Evolutionary conservation across 2,329 filamentous ascomycete species (phyloP), one percentile per base, ranked within the genome.

Genomic region (Diaporthe capsici): DNA sequence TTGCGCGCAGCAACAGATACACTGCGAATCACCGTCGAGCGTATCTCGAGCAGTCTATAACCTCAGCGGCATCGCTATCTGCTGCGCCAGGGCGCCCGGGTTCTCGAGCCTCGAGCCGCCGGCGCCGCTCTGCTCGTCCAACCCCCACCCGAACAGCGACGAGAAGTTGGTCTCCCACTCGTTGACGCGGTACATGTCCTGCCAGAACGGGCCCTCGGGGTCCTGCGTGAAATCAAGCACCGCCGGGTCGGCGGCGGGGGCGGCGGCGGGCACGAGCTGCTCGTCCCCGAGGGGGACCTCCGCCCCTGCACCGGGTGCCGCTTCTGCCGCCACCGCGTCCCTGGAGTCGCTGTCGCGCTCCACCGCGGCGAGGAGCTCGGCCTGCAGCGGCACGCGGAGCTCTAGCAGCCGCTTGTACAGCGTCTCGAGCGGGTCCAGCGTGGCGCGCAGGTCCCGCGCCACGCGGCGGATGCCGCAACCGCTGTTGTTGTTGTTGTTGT

Each of bases 121-220:
- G 6, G 65, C 28, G 7, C 31, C 57, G 37, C 25, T 20, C n/a
- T 44, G 28, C 28, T 72, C 72, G 28, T 60, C 63, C 39, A 63
- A 15, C 10, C 53, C 53, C 75, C 75, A 75, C n/a, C 75, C 75
- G 8, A 76, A 68, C 25, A 76, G 31, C 20, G 67, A 63, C 34
- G 34, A 68, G 61, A 76, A 72, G 25, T 60, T 72, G 37, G 51
- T 61, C 37, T 76, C 73, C 75, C 68, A 72, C 44, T 76, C 67
- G n/a, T 61, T 67, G 2, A 65, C 28, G 8, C 61, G 63, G 53
- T 53, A 72, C 44, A 61, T 53, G 20, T 76, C 75, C 68, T 75
- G 68, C 72, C 68, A 63, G 28, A 76, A 75, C 28, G 68, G 44
- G 39, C 74, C 72, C 67, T 75, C 75, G 6, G 71, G 44, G 31